A percentile compares a stretch with the other conserved stretches of the same genome.
Conservation (phyloP, 2,329 filamentous ascomycete species). For the Xylariaceae sp. region DNA sequence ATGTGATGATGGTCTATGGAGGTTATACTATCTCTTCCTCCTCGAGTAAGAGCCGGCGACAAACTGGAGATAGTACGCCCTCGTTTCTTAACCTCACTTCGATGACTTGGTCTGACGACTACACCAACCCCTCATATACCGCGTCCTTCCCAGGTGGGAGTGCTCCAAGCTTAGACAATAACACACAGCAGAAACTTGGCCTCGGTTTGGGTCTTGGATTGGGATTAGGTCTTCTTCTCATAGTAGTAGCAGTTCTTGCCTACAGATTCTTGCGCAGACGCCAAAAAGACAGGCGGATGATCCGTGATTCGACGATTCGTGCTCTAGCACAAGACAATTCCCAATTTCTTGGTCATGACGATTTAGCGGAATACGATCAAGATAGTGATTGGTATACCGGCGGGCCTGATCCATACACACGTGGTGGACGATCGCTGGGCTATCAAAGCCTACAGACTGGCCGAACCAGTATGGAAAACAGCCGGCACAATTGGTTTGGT, state of each 20-base stretch:
- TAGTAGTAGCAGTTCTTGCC: conserved; percentile 53
- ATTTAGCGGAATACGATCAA: conserved; percentile 45
- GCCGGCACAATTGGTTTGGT: conserved; percentile 37
- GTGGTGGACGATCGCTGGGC: conserved; percentile 50
- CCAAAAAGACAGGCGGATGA: conserved; percentile 44
- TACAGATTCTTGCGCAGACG: conserved; percentile 58
- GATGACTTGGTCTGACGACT: conserved; percentile 57
- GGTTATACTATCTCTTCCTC: conserved; percentile 59
- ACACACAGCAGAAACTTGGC: conserved; percentile 55
- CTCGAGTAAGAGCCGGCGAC: conserved; percentile 43
- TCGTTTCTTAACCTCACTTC: conserved; percentile 65
- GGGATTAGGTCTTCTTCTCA: conserved; percentile 64
- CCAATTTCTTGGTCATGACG: conserved; percentile 50
- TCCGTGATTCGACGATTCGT: conserved; percentile 53
- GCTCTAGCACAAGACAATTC: conserved; percentile 56
- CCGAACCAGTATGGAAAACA: conserved; percentile 32
- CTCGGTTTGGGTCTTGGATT: conserved; percentile 69
- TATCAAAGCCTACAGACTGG: conserved; percentile 56
- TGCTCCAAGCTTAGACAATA: conserved; percentile 6
- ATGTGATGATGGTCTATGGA: conserved; percentile 71
- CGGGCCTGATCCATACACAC: conserved; percentile 50
- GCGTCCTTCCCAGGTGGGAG: conserved; percentile 13
- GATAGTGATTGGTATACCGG: conserved; percentile 53
- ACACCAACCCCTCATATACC: conserved; percentile 51
- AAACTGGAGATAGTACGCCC: conserved; percentile 35